Percentiles rank a stretch among this genome's conserved stretches.
These are phyloP conservation scores for Raphanus sativus DNA, from an alignment of 345 rosid species.

Conservation along the genomic window DNA sequence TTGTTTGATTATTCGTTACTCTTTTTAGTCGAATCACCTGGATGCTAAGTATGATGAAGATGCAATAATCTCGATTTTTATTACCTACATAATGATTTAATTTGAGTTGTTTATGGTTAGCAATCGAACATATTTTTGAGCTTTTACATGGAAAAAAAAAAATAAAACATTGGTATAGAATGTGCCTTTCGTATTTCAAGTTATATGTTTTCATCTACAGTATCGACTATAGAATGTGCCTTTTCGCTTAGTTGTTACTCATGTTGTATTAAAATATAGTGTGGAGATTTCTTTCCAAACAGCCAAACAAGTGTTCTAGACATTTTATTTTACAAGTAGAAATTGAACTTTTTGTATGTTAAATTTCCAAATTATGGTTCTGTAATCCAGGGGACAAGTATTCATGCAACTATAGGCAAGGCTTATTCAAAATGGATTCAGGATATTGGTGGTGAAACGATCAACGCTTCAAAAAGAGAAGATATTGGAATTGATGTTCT, in stretches of 20 bases:
- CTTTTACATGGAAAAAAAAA: not conserved
- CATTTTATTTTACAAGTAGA: not conserved
- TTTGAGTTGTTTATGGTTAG: not conserved
- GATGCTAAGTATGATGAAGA: not conserved
- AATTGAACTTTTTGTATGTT: not conserved
- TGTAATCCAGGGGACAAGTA: not conserved
- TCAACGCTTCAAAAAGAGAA: not conserved
- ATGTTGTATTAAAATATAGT: not conserved
- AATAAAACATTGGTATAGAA: too few species aligned
- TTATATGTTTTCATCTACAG: too few species aligned
- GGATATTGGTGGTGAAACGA: not conserved
- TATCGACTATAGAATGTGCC: too few species aligned
- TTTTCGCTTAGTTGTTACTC: not conserved
- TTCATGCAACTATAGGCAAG: slow-evolving; percentile 2
- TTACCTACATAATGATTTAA: not conserved
- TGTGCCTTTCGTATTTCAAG: too few species aligned
- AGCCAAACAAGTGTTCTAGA: too few species aligned
- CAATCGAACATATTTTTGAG: not conserved
- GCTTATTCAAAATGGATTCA: slow-evolving; percentile 5
- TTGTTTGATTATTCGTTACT: not conserved
- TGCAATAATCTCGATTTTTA: not conserved
- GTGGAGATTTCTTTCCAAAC: not conserved
- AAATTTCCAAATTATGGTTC: not conserved
- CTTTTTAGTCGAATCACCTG: not conserved
- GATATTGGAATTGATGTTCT: not conserved